These are phyloP conservation scores for Abortiporus biennis DNA, from an alignment of 1,284 basidiomycete species.

Conservation along the genomic window DNA sequence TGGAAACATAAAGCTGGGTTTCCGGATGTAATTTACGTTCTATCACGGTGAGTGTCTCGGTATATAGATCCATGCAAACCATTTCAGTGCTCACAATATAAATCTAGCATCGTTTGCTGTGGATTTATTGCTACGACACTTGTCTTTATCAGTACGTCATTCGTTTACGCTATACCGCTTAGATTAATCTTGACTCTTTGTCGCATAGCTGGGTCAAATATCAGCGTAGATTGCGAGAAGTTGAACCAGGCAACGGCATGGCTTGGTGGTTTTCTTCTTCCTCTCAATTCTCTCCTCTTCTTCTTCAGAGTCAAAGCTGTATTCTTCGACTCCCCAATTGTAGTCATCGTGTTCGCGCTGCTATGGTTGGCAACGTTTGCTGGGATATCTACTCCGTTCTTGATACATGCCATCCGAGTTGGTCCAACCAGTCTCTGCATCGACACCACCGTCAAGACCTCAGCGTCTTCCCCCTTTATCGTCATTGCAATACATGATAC, in stretches of 20 bases:
- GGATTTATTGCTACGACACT: too few relatives aligned
- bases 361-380: not conserved
- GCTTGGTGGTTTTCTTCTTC: not conserved
- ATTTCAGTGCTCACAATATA: too few relatives aligned
- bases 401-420: not conserved
- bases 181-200: too few relatives aligned
- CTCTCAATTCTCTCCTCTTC: slow-evolving; percentile 5
- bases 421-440: not conserved
- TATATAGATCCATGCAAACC: too few relatives aligned
- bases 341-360: not conserved
- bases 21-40: too few relatives aligned
- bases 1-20: too few relatives aligned
- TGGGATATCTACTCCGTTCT: not conserved
- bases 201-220: too few relatives aligned
- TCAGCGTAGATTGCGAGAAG: too few relatives aligned
- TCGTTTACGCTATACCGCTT: too few relatives aligned
- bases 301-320: slow-evolving; percentile 1
- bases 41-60: too few relatives aligned
- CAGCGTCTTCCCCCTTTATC: not conserved
- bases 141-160: too few relatives aligned
- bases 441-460: not conserved
- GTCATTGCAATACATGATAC: slow-evolving; percentile 1
- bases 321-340: not conserved
- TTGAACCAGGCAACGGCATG: not conserved
- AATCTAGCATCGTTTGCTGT: too few relatives aligned